Evolutionary conservation across 2,329 filamentous ascomycete species (phyloP), one percentile per base, ranked within the genome.

Genomic region (Rachicladosporium sp.): DNA sequence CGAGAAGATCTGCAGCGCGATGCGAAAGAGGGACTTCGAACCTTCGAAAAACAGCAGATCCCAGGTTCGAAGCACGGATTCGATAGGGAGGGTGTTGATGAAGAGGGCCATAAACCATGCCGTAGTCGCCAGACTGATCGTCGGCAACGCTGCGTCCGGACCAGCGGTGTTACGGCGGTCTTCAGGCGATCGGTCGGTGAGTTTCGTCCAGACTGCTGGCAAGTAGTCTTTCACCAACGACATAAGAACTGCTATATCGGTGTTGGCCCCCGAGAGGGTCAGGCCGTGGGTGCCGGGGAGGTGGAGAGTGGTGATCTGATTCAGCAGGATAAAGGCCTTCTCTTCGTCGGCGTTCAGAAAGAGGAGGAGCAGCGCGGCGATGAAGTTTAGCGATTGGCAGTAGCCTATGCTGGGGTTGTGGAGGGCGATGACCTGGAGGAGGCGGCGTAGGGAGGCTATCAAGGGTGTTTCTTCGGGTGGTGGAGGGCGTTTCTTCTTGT

Each of bases 101-200:
- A 91, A 95, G 51, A 91, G 83, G 36, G 84, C 93, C 89, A 96
- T 95, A 61, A 96, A 93, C 89, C 89, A 96, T 3, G 88, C 84
- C 7, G 88, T 94, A 61, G 91, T 86, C 50, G 87, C 93, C 4
- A 96, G 72, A 0, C 85, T 91, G 48, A 96, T 89, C 9, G 89
- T 88, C 0, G 89, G 89, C 7, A 95, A 71, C 54, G 53, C 52
- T 31, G 56, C 43, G 51, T 58, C 47, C 50, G 52, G 33, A 55
- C 48, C 48, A 27, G 52, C 64, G 48, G 84, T 79, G 19, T 52
- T 63, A 49, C 84, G 78, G 29, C 84, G 69, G 60, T 89, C 82
- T 45, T 85, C 85, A 3, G 15, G 15, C 15, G 15, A 19, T 31
- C 84, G 69, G 60, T 89, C 82, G 46, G 85, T 85, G 50, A 96